Conservation (phyloP, 2,329 filamentous ascomycete species). For the Colletotrichum destructivum region DNA sequence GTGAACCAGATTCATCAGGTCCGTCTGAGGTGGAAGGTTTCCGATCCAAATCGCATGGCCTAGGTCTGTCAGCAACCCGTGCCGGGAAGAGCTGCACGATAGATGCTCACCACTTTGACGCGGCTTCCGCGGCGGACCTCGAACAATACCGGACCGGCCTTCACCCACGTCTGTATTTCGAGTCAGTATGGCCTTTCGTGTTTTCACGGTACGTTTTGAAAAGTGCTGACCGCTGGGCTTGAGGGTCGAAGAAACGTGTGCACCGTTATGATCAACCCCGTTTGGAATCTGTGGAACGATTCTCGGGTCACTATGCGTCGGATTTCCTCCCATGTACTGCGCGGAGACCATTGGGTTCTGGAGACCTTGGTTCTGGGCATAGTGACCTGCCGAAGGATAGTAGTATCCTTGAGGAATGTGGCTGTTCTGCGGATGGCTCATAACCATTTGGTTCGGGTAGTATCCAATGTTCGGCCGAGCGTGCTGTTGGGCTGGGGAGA, state of each 20-base stretch:
- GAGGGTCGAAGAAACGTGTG: slow-evolving; percentile 4
- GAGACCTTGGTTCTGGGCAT: slow-evolving; percentile 51
- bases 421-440: slow-evolving; percentile 56
- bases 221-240: slow-evolving; percentile 5
- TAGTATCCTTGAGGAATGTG: slow-evolving; percentile 58
- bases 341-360: slow-evolving; percentile 53
- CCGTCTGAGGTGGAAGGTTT: slow-evolving; percentile 88
- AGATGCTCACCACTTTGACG: slow-evolving; percentile 70
- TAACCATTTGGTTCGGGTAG: slow-evolving; percentile 60
- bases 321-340: slow-evolving; percentile 52
- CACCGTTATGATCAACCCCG: slow-evolving; percentile 36
- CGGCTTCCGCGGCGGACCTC: slow-evolving; percentile 70
- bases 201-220: too few species aligned
- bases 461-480: slow-evolving; percentile 57
- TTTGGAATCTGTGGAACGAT: slow-evolving; percentile 42
- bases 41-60: slow-evolving; percentile 97
- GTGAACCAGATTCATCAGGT: slow-evolving; percentile 87
- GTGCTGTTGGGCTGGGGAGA: slow-evolving; percentile 56
- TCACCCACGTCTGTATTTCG: slow-evolving; percentile 42
- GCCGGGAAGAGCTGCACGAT: slow-evolving; percentile 30
- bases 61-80: slow-evolving; percentile 45
- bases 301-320: slow-evolving; percentile 48
- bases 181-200: neutral
- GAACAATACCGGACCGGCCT: slow-evolving; percentile 59
- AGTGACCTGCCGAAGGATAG: slow-evolving; percentile 59